Evolutionary conservation across 192 early-diverging fungal species (phyloP).

Genomic region (Irineochytrium annulatum): DNA sequence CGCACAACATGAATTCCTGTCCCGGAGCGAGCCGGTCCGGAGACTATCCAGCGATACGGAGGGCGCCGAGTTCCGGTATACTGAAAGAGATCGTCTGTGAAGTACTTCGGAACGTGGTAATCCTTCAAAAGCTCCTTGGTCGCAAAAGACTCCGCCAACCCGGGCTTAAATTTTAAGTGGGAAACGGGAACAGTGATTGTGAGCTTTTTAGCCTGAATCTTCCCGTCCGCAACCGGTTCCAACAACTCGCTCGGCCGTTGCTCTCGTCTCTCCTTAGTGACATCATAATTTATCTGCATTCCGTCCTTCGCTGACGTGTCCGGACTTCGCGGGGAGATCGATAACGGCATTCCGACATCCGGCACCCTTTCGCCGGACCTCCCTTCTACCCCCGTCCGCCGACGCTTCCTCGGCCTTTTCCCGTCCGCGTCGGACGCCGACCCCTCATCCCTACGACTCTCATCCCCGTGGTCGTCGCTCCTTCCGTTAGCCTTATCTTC

Average conservation of each 20-base stretch:
- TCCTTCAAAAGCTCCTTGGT: conserved; percentile 50
- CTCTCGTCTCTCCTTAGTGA: no score
- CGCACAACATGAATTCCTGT: conserved; percentile 55
- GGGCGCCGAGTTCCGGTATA: conserved; percentile 57
- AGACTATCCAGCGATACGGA: conserved; percentile 75
- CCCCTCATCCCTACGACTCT: background rate
- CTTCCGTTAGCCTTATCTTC: conserved; percentile 3
- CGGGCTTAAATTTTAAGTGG: no score
- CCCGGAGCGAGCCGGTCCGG: conserved; percentile 66
- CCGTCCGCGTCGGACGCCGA: background rate
- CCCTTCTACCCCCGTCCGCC: no score
- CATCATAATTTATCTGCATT: no score
- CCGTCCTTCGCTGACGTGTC: background rate
- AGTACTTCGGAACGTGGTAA: conserved; percentile 65
- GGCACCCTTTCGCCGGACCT: background rate
- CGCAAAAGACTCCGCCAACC: conserved; percentile 15
- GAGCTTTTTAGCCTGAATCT: background rate
- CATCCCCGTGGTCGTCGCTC: conserved; percentile 4
- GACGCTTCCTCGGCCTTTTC: background rate
- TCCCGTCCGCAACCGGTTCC: background rate
- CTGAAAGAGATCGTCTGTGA: conserved; percentile 68
- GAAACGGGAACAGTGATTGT: background rate
- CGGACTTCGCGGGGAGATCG: background rate
- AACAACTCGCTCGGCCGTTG: background rate
- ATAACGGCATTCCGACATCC: background rate